phyloP scores from a whole-genome alignment of 345 rosid species.

The Arabidopsis arenosa region DNA sequence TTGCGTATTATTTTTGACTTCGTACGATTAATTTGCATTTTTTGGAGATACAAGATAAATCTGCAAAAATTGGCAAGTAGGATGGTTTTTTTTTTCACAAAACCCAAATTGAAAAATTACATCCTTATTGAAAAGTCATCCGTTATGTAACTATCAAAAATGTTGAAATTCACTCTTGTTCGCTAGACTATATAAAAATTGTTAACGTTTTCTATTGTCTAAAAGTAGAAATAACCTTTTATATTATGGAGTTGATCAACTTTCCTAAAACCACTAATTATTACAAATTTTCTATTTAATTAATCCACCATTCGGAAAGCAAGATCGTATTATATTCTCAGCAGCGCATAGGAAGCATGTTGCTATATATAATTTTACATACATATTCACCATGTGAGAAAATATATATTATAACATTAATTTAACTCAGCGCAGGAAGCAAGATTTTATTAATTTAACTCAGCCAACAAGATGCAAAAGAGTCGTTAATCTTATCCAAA shows the following conservation, averaged over 20 bases:
- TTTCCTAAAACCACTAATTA: not conserved
- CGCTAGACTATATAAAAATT: not conserved
- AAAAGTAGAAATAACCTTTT: not conserved
- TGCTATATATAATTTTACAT: not conserved
- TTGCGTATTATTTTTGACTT: too few species aligned
- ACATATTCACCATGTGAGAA: constrained; percentile 23
- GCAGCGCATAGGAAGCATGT: not conserved
- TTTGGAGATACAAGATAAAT: too few species aligned
- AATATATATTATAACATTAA: constrained; percentile 5
- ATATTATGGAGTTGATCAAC: not conserved
- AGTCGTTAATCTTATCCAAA: too few species aligned
- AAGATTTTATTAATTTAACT: constrained; percentile 13
- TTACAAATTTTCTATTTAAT: not conserved
- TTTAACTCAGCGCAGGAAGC: not conserved
- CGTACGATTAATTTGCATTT: too few species aligned
- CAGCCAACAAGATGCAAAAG: too few species aligned
- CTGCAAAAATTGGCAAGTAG: too few species aligned
- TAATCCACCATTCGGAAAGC: not conserved
- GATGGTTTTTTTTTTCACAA: too few species aligned
- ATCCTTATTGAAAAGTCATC: too few species aligned
- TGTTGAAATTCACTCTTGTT: not conserved
- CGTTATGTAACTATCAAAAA: not conserved
- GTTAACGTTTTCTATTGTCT: not conserved
- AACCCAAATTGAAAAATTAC: too few species aligned
- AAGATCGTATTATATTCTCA: not conserved